phyloP scores from a whole-genome alignment of 768 basidiomycete genomes.

The Mycena sanguinolenta region DNA sequence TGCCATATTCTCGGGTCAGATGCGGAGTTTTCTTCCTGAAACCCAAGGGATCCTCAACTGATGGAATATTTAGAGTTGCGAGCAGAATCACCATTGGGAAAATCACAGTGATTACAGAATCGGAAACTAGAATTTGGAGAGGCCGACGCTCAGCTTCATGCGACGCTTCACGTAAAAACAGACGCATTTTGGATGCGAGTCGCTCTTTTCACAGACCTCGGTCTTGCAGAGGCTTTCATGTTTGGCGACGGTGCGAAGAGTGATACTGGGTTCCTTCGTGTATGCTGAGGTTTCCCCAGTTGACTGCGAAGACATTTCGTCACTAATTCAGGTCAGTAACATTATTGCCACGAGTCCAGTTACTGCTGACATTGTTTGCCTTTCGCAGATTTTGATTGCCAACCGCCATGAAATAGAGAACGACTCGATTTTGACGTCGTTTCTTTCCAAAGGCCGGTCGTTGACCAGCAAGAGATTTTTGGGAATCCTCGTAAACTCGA shows the following conservation, averaged over 20 bases:
- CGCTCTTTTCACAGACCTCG: constrained; percentile 36
- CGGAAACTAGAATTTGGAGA: constrained; percentile 12
- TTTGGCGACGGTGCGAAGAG: constrained; percentile 33
- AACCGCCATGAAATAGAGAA: constrained; percentile 26
- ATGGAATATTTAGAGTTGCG: constrained; percentile 21
- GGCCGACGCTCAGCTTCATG: constrained; percentile 9
- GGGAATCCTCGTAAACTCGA: constrained; percentile 60
- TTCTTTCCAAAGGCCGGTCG: background rate
- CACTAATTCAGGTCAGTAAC: constrained; percentile 30
- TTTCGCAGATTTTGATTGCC: constrained; percentile 36
- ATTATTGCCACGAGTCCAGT: background rate
- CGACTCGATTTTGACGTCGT: constrained; percentile 13
- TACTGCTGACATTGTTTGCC: background rate
- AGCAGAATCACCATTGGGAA: constrained; percentile 22
- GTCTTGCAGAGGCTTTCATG: constrained; percentile 35
- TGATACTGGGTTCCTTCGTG: background rate
- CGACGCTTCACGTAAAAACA: constrained; percentile 26
- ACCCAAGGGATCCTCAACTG: no score
- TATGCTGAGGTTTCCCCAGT: constrained; percentile 3
- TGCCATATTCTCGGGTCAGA: constrained; percentile 25
- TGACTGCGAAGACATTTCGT: constrained; percentile 34
- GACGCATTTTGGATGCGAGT: constrained; percentile 34
- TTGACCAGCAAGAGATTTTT: constrained; percentile 44
- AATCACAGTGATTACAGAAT: constrained; percentile 25
- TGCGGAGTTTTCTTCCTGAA: no score